Base-by-base conservation (phyloP, 2,329 filamentous ascomycete species). In the Pyrenophora tritici-repentis region DNA sequence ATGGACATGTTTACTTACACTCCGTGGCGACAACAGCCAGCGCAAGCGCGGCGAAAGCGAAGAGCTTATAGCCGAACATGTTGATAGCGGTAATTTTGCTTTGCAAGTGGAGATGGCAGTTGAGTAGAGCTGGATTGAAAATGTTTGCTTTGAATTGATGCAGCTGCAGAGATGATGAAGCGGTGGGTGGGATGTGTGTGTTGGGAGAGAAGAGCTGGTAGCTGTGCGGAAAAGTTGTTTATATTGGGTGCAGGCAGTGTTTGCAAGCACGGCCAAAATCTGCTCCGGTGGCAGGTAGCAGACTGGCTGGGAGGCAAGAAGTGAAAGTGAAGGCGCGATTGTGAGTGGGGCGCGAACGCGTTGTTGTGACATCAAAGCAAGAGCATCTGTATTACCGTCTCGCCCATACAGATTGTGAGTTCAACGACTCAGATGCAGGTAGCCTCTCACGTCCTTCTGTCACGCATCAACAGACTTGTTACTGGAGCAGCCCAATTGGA, bases 31-130 rank as follows among this genome's bases (percentile, higher is more conserved):
- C 60, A 44, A 62, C 55, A 47, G 52, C 52, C 44, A 54, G 53
- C 42, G 53, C 52, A 39, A 68, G 51, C 43, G 57, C 53, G 35
- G 60, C 59, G 37, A 57, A 49, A 34, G 56, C 57, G 40, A 66
- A 43, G 48, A 67, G 7, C 62, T 64, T 69, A 58, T 59, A 60
- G 35, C 53, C 58, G 54, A 66, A 48, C 66, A 68, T 69, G 46
- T 38, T 65, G 60, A 56, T 43, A 50, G 52, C 40, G 44, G 49
- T 59, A 51, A 58, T 42, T 41, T 50, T 37, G 18, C 3, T 37
- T 53, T 38, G 36, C 38, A 31, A 48, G 36, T 59, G 43, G 26
- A 61, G 58, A 47, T 42, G 33, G 33, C 42, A 47, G 58, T 58
- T 42, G 18, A 46, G 45, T 63, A 61, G 59, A 59, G 61, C 59